Conservation (phyloP, 2,329 filamentous ascomycete species). For the Capronia americana region DNA sequence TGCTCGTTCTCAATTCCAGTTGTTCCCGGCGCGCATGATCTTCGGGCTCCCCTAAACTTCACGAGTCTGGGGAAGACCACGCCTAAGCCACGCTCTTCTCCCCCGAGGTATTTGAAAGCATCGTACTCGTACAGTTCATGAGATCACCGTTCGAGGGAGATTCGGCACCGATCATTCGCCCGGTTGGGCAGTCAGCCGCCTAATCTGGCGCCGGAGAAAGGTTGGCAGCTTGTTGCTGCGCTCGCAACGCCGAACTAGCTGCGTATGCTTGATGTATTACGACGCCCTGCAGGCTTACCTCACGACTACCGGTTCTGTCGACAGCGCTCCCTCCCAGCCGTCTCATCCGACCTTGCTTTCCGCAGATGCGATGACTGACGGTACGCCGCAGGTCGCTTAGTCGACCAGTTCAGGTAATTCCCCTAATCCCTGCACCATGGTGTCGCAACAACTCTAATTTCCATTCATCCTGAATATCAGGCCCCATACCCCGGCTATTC, state of each 20-base stretch:
- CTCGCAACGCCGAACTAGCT: not conserved
- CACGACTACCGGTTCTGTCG: constrained; percentile 16
- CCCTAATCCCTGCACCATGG: not conserved
- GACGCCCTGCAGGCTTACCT: constrained; percentile 20
- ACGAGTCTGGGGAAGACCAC: not conserved
- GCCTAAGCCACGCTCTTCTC: not conserved
- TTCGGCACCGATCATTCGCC: not conserved
- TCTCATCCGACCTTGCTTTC: not conserved
- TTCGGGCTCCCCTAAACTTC: not conserved
- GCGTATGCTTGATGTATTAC: constrained; percentile 4
- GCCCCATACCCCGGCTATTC: constrained; percentile 10
- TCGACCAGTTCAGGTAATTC: not conserved
- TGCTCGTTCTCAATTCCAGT: not conserved
- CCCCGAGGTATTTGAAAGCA: not conserved
- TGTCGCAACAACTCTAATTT: not conserved
- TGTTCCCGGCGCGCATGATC: not conserved
- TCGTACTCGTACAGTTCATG: not conserved
- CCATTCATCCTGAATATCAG: constrained; percentile 14
- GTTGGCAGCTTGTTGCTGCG: not conserved
- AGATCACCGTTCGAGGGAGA: not conserved
- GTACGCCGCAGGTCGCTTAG: constrained; percentile 4
- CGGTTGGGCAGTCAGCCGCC: not conserved
- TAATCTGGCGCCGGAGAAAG: constrained; percentile 9
- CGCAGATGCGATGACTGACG: not conserved
- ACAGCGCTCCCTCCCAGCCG: not conserved